Evolutionary conservation across 176 grass and related monocot genomes (phyloP).

Genomic region (Saccharum officinarum): DNA sequence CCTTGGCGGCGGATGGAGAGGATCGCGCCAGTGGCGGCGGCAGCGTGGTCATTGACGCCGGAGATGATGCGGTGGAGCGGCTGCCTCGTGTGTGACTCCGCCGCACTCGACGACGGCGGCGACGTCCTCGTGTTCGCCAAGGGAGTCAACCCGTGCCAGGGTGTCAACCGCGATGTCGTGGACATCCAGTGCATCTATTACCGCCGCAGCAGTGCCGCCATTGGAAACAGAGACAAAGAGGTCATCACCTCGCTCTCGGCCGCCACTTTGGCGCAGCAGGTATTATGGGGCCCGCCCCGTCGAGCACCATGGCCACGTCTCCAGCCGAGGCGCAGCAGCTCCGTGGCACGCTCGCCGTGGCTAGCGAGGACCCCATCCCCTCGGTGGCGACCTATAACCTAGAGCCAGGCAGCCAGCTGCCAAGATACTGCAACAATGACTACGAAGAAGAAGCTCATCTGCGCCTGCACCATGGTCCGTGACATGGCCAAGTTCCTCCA

Average conservation of each 20-base stretch:
- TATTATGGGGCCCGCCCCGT: constrained; percentile 64
- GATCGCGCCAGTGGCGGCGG: not conserved
- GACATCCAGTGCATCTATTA: constrained; percentile 46
- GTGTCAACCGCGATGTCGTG: constrained; percentile 29
- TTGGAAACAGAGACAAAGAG: not conserved
- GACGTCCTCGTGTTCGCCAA: constrained; percentile 65
- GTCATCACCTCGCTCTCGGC: constrained; percentile 14
- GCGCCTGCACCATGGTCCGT: constrained; percentile 70
- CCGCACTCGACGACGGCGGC: constrained; percentile 8
- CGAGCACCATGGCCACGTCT: not conserved
- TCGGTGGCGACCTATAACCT: constrained; percentile 48
- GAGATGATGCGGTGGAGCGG: constrained; percentile 51
- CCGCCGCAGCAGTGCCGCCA: not conserved
- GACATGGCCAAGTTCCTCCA: constrained; percentile 65
- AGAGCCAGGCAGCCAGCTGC: not conserved
- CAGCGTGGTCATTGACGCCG: no score
- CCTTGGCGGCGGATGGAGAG: not conserved
- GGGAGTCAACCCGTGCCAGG: constrained; percentile 57
- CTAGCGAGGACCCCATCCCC: constrained; percentile 35
- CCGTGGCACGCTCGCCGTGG: constrained; percentile 24
- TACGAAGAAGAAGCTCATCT: constrained; percentile 28
- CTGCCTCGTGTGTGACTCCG: constrained; percentile 57
- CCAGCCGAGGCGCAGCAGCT: not conserved
- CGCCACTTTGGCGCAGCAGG: constrained; percentile 66
- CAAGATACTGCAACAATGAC: not conserved